Conservation (phyloP, 768 basidiomycete species). For the Suillus decipiens region DNA sequence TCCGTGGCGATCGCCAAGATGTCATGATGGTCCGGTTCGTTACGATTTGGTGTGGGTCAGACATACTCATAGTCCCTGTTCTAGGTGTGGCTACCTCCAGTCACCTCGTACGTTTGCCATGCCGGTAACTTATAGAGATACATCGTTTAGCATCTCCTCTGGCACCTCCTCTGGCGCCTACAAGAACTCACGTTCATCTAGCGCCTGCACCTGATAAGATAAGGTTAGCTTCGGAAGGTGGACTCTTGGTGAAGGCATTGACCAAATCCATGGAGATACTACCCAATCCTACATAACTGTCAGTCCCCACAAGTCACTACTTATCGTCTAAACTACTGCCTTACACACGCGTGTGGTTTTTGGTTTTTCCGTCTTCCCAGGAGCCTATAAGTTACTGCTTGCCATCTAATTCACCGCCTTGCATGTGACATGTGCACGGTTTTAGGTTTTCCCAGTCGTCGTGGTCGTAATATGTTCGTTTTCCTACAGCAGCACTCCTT, state of each 20-base stretch:
- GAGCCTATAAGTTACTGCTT: neutral
- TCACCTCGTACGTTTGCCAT: neutral
- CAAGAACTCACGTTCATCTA: neutral
- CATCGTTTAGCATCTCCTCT: neutral
- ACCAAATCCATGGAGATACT: neutral
- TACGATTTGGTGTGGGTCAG: slow-evolving; percentile 1
- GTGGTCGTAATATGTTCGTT: neutral
- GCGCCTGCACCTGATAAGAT: neutral
- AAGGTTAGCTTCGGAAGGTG: neutral
- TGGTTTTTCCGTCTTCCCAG: neutral
- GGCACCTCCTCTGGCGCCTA: neutral
- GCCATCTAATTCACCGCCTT: neutral
- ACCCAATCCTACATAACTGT: neutral
- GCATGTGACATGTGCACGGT: neutral
- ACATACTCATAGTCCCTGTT: neutral
- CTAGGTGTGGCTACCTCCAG: neutral
- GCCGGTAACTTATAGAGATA: no score
- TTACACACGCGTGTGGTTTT: neutral
- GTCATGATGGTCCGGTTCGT: neutral
- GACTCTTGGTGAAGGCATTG: neutral
- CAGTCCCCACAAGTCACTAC: neutral
- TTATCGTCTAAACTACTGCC: neutral
- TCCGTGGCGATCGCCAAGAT: slow-evolving; percentile 11
- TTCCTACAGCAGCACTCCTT: neutral
- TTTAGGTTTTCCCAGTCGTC: neutral